Conservation (phyloP, 768 basidiomycete genomes). For the Boletus rubropictus region DNA sequence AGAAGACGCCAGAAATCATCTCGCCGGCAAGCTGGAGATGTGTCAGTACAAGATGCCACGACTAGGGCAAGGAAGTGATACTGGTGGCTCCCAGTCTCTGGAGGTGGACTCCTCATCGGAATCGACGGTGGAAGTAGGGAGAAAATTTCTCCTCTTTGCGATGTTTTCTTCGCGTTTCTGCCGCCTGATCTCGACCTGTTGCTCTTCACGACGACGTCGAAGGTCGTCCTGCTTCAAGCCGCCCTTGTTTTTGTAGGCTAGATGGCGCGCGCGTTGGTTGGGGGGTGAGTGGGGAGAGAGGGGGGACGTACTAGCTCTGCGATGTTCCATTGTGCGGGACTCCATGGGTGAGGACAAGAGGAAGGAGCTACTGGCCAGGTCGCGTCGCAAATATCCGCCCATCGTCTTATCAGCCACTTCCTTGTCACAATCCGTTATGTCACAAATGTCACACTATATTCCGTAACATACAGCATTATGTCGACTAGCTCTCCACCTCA, state of each 20-base stretch:
- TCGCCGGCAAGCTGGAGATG: conserved; percentile 68
- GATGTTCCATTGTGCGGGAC: conserved; percentile 68
- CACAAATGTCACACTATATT: conserved; percentile 11
- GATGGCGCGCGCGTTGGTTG: conserved; percentile 36
- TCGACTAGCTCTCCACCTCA: background rate
- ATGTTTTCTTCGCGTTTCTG: conserved; percentile 99
- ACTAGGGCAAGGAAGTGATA: conserved; percentile 28
- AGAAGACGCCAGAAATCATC: conserved; percentile 92
- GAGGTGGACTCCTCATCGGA: conserved; percentile 85
- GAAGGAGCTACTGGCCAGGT: background rate
- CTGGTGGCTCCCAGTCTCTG: conserved; percentile 73
- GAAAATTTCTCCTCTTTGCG: conserved; percentile 92
- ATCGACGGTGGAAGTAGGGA: conserved; percentile 66
- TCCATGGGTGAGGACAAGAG: conserved; percentile 33
- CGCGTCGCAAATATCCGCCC: conserved; percentile 14
- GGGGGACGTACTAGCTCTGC: conserved; percentile 57
- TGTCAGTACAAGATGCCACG: conserved; percentile 8
- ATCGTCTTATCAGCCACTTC: conserved; percentile 21
- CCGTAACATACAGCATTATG: background rate
- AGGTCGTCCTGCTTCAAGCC: conserved; percentile 89
- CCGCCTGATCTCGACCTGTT: conserved; percentile 97
- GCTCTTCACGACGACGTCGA: conserved; percentile 93
- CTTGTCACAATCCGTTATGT: conserved; percentile 20
- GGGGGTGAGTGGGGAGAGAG: conserved; percentile 12
- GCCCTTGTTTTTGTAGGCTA: conserved; percentile 90